These are phyloP conservation scores for Penicillium sp. DNA, from an alignment of 2,329 filamentous ascomycete genomes.

Conservation along the genomic window DNA sequence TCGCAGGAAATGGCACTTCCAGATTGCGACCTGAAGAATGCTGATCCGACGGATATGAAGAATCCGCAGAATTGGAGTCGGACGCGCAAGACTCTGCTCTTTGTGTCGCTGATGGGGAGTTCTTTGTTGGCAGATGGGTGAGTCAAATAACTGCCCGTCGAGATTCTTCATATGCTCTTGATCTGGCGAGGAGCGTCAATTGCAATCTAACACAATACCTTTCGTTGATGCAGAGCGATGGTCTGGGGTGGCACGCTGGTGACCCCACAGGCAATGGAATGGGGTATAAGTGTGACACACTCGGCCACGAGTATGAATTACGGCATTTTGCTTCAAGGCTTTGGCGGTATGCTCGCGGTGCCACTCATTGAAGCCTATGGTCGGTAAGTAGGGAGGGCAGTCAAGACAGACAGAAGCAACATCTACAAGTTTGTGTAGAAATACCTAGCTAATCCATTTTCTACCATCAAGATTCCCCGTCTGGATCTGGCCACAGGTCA, in stretches of 20 bases:
- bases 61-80: slow-evolving; percentile 38
- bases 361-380: slow-evolving; percentile 47
- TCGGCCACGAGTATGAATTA: slow-evolving; percentile 47
- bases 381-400: slow-evolving; percentile 35
- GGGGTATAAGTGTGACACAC: slow-evolving; percentile 37
- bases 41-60: slow-evolving; percentile 18
- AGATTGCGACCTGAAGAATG: slow-evolving; percentile 12
- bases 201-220: neutral
- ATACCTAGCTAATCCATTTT: slow-evolving; percentile 3
- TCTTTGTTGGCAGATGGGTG: slow-evolving; percentile 44
- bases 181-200: neutral
- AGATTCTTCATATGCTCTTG: neutral
- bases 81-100: slow-evolving; percentile 37
- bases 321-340: slow-evolving; percentile 44
- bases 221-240: slow-evolving; percentile 35
- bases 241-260: slow-evolving; percentile 47
- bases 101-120: slow-evolving; percentile 41
- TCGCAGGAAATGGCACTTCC: slow-evolving; percentile 12
- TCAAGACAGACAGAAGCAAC: neutral
- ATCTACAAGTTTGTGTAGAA: neutral
- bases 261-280: slow-evolving; percentile 44
- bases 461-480: slow-evolving; percentile 41
- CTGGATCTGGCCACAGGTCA: slow-evolving; percentile 48
- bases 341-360: slow-evolving; percentile 44
- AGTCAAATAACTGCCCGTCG: slow-evolving; percentile 1